Base-by-base conservation (phyloP, 2,329 filamentous ascomycete species). In the Volutella citrinella region DNA sequence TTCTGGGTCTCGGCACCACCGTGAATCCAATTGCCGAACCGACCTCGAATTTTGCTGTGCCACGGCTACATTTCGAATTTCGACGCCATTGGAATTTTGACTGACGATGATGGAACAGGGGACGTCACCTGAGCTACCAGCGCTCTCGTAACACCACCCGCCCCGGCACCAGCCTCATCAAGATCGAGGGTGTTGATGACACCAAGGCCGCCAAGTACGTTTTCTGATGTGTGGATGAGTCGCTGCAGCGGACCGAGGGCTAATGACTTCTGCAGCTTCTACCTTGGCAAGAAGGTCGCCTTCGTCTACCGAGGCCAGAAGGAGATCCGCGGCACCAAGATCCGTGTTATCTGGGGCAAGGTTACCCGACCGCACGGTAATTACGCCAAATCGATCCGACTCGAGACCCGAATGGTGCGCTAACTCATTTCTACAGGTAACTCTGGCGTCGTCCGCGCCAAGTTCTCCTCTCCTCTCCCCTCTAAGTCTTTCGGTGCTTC, bases 321-420 rank as follows among this genome's bases (percentile, higher is more conserved):
- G 74, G 88, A 95, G 78, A 80, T 95, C 65, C 87, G 91, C 63
- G 93, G 93, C 68, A 91, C 89, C 69, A 97, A 97, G 84, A 94
- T 97, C 75, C 83, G 91, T 65, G 85, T 97, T 59, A 96, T 97
- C 78, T 97, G 90, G 89, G 91, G 91, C 78, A 96, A 95, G 80
- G 84, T 97, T 68, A 95, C 88, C 67, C 79, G 89, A 65, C 84
- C 89, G 68, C 91, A 97, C 75, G 91, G 87, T 91, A 86, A 34
- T 20, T 16, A 35, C 40, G 21, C 21, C 27, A 19, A 22, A 22
- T 7, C 17, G 19, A 13, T 18, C 21, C 19, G 15, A 15, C 13
- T 21, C n/a, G n/a, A 19, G 12, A 20, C 32, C 11, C 15, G 27
- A 13, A 14, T 7, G 35, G 28, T 21, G 18, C 23, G 38, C 52